A percentile compares a stretch with the other conserved stretches of the same genome.
Conservation (phyloP, 2,329 filamentous ascomycete species). For the Epichloe baconii region DNA sequence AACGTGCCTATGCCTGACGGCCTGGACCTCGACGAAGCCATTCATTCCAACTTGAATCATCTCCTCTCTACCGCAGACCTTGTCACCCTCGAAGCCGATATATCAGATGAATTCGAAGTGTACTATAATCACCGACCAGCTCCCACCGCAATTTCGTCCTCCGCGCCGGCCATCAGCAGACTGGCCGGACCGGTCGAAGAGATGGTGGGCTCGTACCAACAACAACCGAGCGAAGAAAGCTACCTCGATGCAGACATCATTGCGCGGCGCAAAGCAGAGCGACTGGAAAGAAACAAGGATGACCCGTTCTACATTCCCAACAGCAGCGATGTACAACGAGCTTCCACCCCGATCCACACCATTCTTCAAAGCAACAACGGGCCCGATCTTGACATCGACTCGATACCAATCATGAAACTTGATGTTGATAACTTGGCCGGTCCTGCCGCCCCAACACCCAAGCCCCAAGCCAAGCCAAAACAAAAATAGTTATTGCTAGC, state of each 20-base stretch:
- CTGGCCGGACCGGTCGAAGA: conserved; percentile 39
- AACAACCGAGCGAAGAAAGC: conserved; percentile 47
- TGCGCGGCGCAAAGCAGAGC: conserved; percentile 61
- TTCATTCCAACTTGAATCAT: conserved; percentile 59
- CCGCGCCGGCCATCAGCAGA: conserved; percentile 39
- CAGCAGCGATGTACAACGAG: conserved; percentile 37
- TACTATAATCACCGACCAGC: conserved; percentile 49
- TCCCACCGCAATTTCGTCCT: conserved; percentile 36
- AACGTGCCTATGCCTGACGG: conserved; percentile 71
- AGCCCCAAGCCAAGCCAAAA: conserved; percentile 28
- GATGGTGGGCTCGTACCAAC: conserved; percentile 41
- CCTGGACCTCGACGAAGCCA: conserved; percentile 67
- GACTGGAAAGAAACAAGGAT: conserved; percentile 71
- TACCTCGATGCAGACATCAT: conserved; percentile 62
- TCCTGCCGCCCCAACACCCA: conserved; percentile 18
- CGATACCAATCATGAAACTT: conserved; percentile 91
- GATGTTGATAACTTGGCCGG: conserved; percentile 49
- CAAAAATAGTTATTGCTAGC: conserved; percentile 52
- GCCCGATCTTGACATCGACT: conserved; percentile 75
- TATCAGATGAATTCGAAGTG: conserved; percentile 53
- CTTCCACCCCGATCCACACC: conserved; percentile 66
- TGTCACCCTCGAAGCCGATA: conserved; percentile 33
- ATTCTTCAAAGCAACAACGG: conserved; percentile 62
- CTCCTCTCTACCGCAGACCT: conserved; percentile 50
- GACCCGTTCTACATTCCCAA: conserved; percentile 86